These are phyloP conservation scores for Pigoraptor vietnamica DNA, from an alignment of 78 protist genomes.

Conservation along the genomic window DNA sequence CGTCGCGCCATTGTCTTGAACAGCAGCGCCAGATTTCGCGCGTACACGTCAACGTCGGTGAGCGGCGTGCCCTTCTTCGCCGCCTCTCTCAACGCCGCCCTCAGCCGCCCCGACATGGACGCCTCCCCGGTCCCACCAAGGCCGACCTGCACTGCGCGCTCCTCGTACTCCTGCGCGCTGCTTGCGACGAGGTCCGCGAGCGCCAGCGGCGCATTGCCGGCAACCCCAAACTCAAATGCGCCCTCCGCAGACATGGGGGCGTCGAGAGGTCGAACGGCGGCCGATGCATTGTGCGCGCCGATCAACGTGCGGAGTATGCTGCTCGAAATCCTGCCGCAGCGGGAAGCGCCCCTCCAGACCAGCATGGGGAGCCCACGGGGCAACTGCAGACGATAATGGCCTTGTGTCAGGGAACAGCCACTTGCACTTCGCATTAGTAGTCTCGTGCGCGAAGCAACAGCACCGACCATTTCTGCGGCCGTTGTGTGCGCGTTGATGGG, in stretches of 20 bases:
- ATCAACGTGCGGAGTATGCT: background rate
- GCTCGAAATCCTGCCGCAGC: background rate
- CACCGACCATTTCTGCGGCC: background rate
- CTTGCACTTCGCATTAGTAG: too few species aligned
- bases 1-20: background rate
- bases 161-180: background rate
- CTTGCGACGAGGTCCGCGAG: background rate
- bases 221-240: background rate
- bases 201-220: too few species aligned
- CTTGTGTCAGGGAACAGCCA: too few species aligned
- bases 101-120: background rate
- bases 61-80: background rate
- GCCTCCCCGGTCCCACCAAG: background rate
- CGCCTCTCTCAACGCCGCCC: background rate
- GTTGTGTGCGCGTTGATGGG: background rate
- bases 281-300: too few species aligned
- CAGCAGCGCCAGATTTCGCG: background rate
- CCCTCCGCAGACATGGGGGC: background rate
- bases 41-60: background rate
- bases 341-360: background rate
- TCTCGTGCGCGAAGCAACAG: too few species aligned
- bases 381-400: background rate
- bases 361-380: background rate
- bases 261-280: too few species aligned
- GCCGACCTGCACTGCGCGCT: background rate